Evolutionary conservation across 805 yeast species (phyloP).

Genomic region (Lachancea nothofagi): DNA sequence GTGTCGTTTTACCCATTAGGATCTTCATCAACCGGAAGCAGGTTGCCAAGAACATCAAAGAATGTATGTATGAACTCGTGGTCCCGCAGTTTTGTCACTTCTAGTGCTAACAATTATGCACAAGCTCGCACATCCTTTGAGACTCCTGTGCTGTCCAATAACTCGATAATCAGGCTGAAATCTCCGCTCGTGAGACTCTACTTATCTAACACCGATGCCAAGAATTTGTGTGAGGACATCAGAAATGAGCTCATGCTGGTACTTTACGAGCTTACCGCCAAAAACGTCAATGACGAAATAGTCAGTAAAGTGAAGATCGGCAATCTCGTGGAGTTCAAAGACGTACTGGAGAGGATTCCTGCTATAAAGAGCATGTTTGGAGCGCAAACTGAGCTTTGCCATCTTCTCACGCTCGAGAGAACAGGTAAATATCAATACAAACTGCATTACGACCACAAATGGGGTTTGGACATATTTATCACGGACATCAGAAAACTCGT

Average conservation of each 20-base stretch:
- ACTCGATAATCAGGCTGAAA: constrained; percentile 30
- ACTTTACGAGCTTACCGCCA: constrained; percentile 27
- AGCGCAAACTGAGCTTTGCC: constrained; percentile 10
- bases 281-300: constrained; percentile 15
- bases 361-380: background rate
- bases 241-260: constrained; percentile 25
- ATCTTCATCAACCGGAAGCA: constrained; percentile 29
- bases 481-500: constrained; percentile 22
- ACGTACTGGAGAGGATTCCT: constrained; percentile 6
- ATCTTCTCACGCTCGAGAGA: constrained; percentile 24
- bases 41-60: constrained; percentile 18
- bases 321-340: constrained; percentile 20
- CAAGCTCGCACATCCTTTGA: constrained; percentile 25
- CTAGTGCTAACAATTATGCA: constrained; percentile 1
- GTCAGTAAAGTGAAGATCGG: constrained; percentile 26
- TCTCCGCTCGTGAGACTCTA: constrained; percentile 27
- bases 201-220: constrained; percentile 30
- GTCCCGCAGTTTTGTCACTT: background rate
- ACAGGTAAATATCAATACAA: constrained; percentile 24
- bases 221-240: constrained; percentile 23
- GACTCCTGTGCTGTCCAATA: constrained; percentile 32
- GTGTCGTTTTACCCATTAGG: constrained; percentile 23
- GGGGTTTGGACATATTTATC: constrained; percentile 31
- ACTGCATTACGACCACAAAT: constrained; percentile 23
- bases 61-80: constrained; percentile 4